These are phyloP conservation scores for Xylariaceae sp. DNA, from an alignment of 2,329 filamentous ascomycete genomes.

Conservation along the genomic window DNA sequence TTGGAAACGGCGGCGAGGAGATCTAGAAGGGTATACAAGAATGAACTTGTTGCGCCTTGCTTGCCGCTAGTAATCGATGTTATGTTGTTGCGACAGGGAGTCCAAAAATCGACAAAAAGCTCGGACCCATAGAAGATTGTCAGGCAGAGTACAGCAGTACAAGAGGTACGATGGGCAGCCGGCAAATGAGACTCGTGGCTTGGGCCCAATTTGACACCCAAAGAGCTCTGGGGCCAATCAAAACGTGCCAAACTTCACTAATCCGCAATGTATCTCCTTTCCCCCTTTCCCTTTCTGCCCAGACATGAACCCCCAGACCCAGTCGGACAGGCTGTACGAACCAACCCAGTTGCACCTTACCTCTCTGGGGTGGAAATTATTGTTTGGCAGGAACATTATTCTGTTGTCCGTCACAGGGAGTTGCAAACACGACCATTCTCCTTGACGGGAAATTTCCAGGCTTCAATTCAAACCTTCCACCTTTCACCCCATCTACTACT, in stretches of 20 bases:
- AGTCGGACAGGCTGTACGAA: constrained; percentile 3
- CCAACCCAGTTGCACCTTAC: constrained; percentile 25
- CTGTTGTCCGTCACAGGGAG: constrained; percentile 20
- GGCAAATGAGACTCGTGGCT: constrained; percentile 11
- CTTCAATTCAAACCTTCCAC: constrained; percentile 11
- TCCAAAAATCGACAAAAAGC: constrained; percentile 18
- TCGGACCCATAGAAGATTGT: constrained; percentile 13
- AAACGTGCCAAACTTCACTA: constrained; percentile 6
- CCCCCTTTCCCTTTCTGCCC: constrained; percentile 20
- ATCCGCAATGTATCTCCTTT: constrained; percentile 18
- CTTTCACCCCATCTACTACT: constrained; percentile 4
- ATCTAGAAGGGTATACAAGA: neutral
- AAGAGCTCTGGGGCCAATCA: constrained; percentile 25
- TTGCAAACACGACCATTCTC: constrained; percentile 24
- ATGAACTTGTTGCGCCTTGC: neutral
- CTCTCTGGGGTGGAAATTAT: constrained; percentile 42
- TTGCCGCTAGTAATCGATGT: neutral
- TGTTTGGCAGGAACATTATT: constrained; percentile 34
- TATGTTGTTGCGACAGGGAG: constrained; percentile 1
- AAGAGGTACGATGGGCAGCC: constrained; percentile 9
- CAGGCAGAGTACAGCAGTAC: too few relatives aligned
- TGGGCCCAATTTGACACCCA: constrained; percentile 14
- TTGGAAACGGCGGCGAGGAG: neutral
- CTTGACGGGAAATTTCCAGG: constrained; percentile 25
- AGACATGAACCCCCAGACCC: constrained; percentile 3